Evolutionary conservation across 352 stramenopile species (phyloP), one percentile per base, ranked within the genome.

Genomic region (Globisporangium okanoganense): DNA sequence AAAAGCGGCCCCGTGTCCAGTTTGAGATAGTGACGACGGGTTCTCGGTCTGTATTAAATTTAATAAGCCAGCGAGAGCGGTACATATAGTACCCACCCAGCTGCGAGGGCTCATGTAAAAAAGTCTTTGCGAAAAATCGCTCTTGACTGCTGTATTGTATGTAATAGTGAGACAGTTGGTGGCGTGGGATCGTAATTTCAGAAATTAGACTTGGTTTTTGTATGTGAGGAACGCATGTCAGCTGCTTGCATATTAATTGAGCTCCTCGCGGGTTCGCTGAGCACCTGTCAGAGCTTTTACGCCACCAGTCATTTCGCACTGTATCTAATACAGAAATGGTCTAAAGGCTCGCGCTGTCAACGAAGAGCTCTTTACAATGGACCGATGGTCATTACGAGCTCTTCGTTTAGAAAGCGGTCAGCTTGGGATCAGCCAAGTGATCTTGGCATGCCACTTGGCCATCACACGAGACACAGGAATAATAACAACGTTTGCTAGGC

Each of bases 41-140:
- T 6, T 33, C 29, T 33, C 29, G 29, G 3, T 33, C 29, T 33
- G 29, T 33, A 33, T 33, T 33, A 33, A 33, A 6, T 6, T 33
- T 33, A 3, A 33, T 33, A 33, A n/a, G n/a, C n/a, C 6, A 33
- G 29, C 29, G 6, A 33, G 29, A 33, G 29, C 29, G 29, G 6
- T n/a, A n/a, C n/a, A 33, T 33, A 33, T 6, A 33, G 29, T 33
- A 61, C 43, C 55, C 55, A 61, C 29, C 41, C 55, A 61, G 55
- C 41, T 61, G 55, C 36, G 44, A 48, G 35, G 35, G 20, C 9
- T 58, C 35, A 58, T 58, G 52, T 58, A 58, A 58, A 58, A 33
- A 31, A 33, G 29, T 33, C 29, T n/a, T n/a, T n/a, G n/a, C n/a
- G n/a, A n/a, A n/a, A n/a, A n/a, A n/a, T n/a, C n/a, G n/a, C n/a